Conservation (phyloP, 768 basidiomycete species). For the Pseudohyphozyma bogoriensis region DNA sequence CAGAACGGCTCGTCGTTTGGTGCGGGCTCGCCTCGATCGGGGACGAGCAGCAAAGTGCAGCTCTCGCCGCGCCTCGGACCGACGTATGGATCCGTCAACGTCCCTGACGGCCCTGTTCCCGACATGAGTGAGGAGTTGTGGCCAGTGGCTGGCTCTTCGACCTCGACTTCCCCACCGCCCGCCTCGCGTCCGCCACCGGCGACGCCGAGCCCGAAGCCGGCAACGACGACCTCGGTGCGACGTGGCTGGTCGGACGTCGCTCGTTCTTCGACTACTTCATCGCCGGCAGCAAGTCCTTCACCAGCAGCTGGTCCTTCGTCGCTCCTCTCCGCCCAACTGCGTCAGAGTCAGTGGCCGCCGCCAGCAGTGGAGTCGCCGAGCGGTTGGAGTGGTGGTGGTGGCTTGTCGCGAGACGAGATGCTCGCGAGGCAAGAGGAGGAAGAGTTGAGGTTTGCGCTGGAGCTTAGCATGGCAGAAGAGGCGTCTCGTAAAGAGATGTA, state of each 20-base stretch:
- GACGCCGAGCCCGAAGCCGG: not conserved
- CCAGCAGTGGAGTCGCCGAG: not conserved
- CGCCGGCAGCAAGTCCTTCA: not conserved
- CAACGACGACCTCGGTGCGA: not conserved
- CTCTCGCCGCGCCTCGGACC: constrained; percentile 22
- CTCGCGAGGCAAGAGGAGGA: constrained; percentile 11
- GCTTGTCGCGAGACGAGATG: not conserved
- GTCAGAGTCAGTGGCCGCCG: not conserved
- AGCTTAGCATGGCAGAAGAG: constrained; percentile 12
- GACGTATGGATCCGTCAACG: constrained; percentile 11
- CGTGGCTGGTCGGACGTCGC: constrained; percentile 9
- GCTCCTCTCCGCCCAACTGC: constrained; percentile 11
- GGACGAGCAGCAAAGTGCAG: constrained; percentile 16
- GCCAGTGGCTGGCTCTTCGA: constrained; percentile 1
- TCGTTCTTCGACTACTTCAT: not conserved
- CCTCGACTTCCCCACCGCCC: not conserved
- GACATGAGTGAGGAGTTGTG: constrained; percentile 22
- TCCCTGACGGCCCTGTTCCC: constrained; percentile 5
- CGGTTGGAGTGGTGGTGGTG: not conserved
- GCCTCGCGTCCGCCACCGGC: not conserved
- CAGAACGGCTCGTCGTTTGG: no score
- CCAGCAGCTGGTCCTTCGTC: not conserved
- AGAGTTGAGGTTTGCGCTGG: constrained; percentile 19
- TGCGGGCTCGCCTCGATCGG: no score
- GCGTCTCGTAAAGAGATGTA: constrained; percentile 3